Conservation (phyloP, 2,329 filamentous ascomycete species). For the Ophiocordyceps robertsii region DNA sequence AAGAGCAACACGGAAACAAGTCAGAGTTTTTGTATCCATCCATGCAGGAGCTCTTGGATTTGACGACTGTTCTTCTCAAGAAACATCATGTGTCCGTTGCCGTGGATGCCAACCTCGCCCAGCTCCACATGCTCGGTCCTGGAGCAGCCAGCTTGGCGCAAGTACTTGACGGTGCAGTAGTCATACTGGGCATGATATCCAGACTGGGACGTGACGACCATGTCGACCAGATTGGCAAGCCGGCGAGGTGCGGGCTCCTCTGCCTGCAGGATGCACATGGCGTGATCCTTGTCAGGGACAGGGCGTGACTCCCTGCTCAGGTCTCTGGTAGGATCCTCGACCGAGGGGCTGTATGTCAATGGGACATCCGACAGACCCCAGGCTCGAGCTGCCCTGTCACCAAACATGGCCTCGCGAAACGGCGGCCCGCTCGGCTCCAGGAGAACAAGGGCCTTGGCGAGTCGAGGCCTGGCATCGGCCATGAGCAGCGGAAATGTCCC, state of each 20-base stretch:
- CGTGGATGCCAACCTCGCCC: conserved; percentile 22
- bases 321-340: conserved; percentile 19
- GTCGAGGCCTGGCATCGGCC: conserved; percentile 24
- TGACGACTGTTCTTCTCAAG: conserved; percentile 32
- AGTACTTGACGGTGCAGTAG: conserved; percentile 24
- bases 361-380: conserved; percentile 37
- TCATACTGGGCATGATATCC: conserved; percentile 33
- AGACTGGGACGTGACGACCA: conserved; percentile 21
- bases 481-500: conserved; percentile 26
- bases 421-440: conserved; percentile 32
- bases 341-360: conserved; percentile 30
- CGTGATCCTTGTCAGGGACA: too few relatives aligned
- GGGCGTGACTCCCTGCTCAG: conserved; percentile 13
- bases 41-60: conserved; percentile 14
- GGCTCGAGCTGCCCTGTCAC: conserved; percentile 16
- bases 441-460: conserved; percentile 26
- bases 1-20: too few relatives aligned
- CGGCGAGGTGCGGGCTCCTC: too few relatives aligned
- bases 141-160: conserved; percentile 27
- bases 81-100: conserved; percentile 35
- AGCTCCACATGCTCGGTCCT: conserved; percentile 21
- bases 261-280: too few relatives aligned
- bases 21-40: conserved; percentile 7
- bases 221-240: not conserved
- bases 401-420: too few relatives aligned